Percentiles rank a stretch among this genome's conserved stretches.
These are phyloP conservation scores for Neofusicoccum sp. DNA, from an alignment of 2,329 filamentous ascomycete species.

Conservation along the genomic window DNA sequence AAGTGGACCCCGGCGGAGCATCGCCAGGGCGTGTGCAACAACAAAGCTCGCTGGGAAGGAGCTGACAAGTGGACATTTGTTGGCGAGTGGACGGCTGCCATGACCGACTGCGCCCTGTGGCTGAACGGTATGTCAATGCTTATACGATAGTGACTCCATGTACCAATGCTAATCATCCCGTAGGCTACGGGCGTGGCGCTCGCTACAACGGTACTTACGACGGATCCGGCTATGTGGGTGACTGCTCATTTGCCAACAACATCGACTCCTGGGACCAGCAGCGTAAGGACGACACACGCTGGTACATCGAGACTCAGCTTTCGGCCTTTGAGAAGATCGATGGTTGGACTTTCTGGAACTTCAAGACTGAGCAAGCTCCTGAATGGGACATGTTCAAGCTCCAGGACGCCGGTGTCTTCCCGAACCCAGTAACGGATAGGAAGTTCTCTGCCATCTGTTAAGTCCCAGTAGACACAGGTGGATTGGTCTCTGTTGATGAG, in stretches of 20 bases:
- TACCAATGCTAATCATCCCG: neutral
- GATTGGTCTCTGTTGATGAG: neutral
- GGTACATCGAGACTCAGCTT: conserved; percentile 57
- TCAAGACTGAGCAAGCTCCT: conserved; percentile 54
- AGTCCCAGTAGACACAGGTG: too few species aligned
- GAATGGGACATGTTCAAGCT: conserved; percentile 56
- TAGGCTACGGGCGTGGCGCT: conserved; percentile 57
- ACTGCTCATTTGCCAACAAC: conserved; percentile 53
- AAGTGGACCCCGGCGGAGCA: conserved; percentile 54
- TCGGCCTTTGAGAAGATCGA: conserved; percentile 52
- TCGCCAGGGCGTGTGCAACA: conserved; percentile 55
- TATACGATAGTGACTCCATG: neutral
- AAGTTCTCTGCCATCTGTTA: conserved; percentile 24
- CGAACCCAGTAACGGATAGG: conserved; percentile 33
- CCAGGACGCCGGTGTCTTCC: conserved; percentile 53
- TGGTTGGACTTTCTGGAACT: conserved; percentile 60
- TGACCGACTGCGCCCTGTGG: conserved; percentile 59
- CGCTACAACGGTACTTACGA: conserved; percentile 59
- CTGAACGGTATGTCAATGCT: conserved; percentile 41
- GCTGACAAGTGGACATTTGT: conserved; percentile 66
- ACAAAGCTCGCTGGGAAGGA: conserved; percentile 48
- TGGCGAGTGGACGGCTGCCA: conserved; percentile 67
- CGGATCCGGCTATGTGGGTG: conserved; percentile 50
- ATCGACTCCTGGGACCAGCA: conserved; percentile 48
- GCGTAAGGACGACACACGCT: conserved; percentile 46